Conservation (phyloP, 306 rosid genomes). For the Trichosanthes cucumerina region DNA sequence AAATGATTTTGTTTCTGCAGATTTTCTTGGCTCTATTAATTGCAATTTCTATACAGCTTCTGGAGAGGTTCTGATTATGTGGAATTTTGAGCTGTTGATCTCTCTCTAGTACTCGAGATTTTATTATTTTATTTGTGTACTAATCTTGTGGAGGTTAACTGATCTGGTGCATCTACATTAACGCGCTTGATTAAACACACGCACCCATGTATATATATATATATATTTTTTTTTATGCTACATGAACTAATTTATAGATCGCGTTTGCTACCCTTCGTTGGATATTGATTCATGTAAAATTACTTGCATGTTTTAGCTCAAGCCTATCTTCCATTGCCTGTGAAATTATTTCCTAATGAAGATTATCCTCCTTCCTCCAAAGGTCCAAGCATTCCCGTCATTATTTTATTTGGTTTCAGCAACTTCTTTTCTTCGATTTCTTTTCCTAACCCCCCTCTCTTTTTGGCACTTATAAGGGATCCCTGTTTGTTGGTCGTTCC, state of each 20-base stretch:
- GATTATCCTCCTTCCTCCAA: background rate
- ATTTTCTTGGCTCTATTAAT: background rate
- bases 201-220: no score
- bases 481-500: background rate
- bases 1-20: background rate
- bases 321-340: background rate
- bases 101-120: background rate
- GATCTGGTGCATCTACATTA: background rate
- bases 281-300: background rate
- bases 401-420: background rate
- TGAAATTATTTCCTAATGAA: background rate
- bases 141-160: background rate
- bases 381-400: background rate
- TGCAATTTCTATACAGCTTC: background rate
- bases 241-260: constrained; percentile 3
- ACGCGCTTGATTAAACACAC: background rate
- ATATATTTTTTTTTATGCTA: background rate
- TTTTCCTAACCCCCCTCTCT: background rate
- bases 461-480: background rate
- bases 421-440: background rate
- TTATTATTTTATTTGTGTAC: background rate
- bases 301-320: background rate
- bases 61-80: background rate
- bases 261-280: background rate
- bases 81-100: background rate